Evolutionary conservation across 768 basidiomycete species (phyloP).

Genomic region (Piloderma croceum): DNA sequence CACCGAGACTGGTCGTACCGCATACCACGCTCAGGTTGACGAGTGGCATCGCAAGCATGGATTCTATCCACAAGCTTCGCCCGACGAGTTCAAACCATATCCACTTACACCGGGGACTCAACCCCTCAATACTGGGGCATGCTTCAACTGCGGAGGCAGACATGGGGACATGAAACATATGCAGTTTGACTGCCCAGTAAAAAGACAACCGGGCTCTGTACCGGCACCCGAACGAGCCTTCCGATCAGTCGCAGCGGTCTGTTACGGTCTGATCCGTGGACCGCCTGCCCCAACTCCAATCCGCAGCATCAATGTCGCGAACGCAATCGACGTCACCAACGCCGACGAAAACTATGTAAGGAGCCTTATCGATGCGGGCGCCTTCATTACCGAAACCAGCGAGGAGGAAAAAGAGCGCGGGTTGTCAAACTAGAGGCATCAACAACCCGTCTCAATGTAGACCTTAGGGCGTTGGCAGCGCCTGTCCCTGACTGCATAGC

Average conservation of each 20-base stretch:
- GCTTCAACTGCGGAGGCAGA: slow-evolving; percentile 1
- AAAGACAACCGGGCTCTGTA: not conserved
- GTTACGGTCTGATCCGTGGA: not conserved
- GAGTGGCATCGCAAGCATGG: not conserved
- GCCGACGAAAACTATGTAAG: no score
- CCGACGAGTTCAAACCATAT: not conserved
- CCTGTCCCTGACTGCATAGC: no score
- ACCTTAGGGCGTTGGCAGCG: no score
- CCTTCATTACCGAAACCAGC: no score
- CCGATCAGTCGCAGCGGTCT: not conserved
- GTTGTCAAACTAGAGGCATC: not conserved
- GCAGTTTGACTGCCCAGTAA: not conserved
- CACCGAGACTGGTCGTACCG: slow-evolving; percentile 11
- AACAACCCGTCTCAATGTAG: no score
- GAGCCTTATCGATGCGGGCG: no score
- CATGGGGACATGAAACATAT: slow-evolving; percentile 7
- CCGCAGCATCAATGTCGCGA: not conserved
- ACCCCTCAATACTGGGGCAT: slow-evolving; percentile 6
- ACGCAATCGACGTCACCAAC: no score
- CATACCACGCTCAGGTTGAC: slow-evolving; percentile 5
- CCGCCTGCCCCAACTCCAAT: not conserved
- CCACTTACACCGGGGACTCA: slow-evolving; percentile 8
- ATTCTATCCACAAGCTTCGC: not conserved
- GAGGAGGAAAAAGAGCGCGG: not conserved
- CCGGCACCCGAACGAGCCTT: not conserved